Evolutionary conservation across 1,139 yeast genomes (phyloP).

Genomic region (Geotrichum australiense): DNA sequence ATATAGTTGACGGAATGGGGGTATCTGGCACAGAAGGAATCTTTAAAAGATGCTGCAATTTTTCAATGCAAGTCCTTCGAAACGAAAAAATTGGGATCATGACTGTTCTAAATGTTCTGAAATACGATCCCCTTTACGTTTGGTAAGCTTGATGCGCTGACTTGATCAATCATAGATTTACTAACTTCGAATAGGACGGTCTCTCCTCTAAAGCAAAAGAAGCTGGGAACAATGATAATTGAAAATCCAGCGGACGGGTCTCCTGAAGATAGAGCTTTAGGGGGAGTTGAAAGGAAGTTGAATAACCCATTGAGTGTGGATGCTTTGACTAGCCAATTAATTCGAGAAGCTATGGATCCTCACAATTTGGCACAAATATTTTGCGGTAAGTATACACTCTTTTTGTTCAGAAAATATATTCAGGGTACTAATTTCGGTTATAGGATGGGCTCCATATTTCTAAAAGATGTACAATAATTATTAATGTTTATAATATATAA

Average conservation of each 20-base stretch:
- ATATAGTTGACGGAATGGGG: constrained; percentile 90
- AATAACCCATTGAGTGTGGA: constrained; percentile 71
- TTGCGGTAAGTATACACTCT: constrained; percentile 68
- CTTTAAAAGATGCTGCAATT: constrained; percentile 66
- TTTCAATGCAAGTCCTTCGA: constrained; percentile 62
- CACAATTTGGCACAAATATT: constrained; percentile 68
- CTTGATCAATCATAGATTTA: neutral
- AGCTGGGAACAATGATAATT: constrained; percentile 39
- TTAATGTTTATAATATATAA: no score
- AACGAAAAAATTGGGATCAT: constrained; percentile 60
- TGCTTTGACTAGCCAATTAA: constrained; percentile 74
- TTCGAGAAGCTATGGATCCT: constrained; percentile 66
- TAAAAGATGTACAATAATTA: no score
- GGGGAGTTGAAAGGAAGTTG: constrained; percentile 64
- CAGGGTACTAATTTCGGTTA: no score
- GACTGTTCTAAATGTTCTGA: constrained; percentile 76
- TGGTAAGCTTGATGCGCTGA: constrained; percentile 51
- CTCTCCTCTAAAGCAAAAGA: constrained; percentile 39
- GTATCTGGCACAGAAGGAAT: constrained; percentile 72
- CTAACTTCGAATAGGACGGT: constrained; percentile 25
- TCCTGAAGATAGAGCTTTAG: constrained; percentile 73
- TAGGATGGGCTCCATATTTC: no score
- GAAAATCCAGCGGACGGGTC: constrained; percentile 50
- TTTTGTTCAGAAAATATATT: no score
- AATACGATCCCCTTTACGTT: constrained; percentile 87